Evolutionary conservation across 208 protist species (phyloP).

Genomic region (Trypanosoma brucei): DNA sequence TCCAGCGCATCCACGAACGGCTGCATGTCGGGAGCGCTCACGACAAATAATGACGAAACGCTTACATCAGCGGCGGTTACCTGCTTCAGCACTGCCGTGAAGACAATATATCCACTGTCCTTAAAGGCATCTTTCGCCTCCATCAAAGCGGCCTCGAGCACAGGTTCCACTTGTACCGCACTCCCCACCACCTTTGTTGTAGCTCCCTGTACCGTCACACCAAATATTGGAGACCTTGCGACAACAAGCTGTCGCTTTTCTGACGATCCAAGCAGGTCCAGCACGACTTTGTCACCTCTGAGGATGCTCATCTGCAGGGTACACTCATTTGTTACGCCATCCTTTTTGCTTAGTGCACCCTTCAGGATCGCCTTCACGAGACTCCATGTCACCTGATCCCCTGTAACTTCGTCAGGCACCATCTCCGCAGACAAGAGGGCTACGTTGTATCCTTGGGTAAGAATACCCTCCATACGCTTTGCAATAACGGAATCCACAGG

Average conservation of each 20-base stretch:
- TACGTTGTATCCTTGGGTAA: constrained; percentile 39
- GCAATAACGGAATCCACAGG: constrained; percentile 34
- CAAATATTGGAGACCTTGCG: constrained; percentile 48
- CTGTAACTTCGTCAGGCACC: constrained; percentile 17
- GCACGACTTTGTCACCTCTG: constrained; percentile 30
- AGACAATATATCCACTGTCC: constrained; percentile 33
- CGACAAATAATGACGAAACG: constrained; percentile 41
- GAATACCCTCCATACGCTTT: constrained; percentile 30
- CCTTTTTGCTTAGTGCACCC: constrained; percentile 16
- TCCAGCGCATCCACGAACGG: constrained; percentile 32
- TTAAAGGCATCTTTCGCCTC: constrained; percentile 19
- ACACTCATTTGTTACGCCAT: constrained; percentile 22
- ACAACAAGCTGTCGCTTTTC: constrained; percentile 28
- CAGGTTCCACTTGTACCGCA: constrained; percentile 21
- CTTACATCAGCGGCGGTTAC: constrained; percentile 35
- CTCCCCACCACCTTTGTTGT: constrained; percentile 21
- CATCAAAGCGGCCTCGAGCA: constrained; percentile 26
- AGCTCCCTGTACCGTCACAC: constrained; percentile 31
- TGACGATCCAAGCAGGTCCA: constrained; percentile 24
- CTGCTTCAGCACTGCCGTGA: constrained; percentile 51
- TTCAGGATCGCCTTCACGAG: constrained; percentile 31
- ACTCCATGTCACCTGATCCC: constrained; percentile 45
- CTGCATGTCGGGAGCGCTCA: constrained; percentile 30
- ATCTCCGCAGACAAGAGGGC: constrained; percentile 40
- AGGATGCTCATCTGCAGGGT: constrained; percentile 48